Percentiles rank a stretch among this genome's conserved stretches.
Evolutionary conservation across 2,329 filamentous ascomycete genomes (phyloP).

Genomic region (Fusarium nodosum): DNA sequence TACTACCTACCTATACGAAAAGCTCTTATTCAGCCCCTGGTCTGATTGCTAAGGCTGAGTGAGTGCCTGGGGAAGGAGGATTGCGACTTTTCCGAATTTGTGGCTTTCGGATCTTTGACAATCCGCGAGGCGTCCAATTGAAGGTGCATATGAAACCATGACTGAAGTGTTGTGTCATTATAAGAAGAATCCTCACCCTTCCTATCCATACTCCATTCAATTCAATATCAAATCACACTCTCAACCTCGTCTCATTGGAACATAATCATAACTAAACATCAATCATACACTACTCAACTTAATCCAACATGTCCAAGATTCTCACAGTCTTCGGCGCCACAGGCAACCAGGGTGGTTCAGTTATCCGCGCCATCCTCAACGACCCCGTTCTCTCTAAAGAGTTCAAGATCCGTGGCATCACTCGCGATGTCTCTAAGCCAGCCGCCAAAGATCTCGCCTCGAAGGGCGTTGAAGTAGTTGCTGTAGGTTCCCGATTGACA

Average conservation of each 20-base stretch:
- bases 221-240: neutral
- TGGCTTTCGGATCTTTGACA: slow-evolving; percentile 7
- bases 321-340: slow-evolving; percentile 64
- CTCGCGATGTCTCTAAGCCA: slow-evolving; percentile 59
- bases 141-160: slow-evolving; percentile 5
- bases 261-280: fast-evolving
- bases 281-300: neutral
- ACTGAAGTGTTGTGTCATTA: slow-evolving; percentile 17
- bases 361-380: slow-evolving; percentile 60
- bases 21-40: slow-evolving; percentile 17
- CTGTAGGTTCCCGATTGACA: slow-evolving; percentile 44
- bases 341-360: slow-evolving; percentile 64
- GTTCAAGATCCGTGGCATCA: slow-evolving; percentile 63
- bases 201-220: neutral
- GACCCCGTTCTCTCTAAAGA: slow-evolving; percentile 60
- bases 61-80: neutral
- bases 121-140: neutral
- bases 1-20: neutral
- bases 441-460: slow-evolving; percentile 56
- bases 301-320: slow-evolving; percentile 54
- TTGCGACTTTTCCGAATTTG: neutral
- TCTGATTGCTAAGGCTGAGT: slow-evolving; percentile 33
- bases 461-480: slow-evolving; percentile 60
- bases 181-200: slow-evolving; percentile 11
- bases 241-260: neutral